Percentiles rank a stretch among this genome's conserved stretches.
Evolutionary conservation across 768 basidiomycete genomes (phyloP).

Genomic region (Pleurotus platypus): DNA sequence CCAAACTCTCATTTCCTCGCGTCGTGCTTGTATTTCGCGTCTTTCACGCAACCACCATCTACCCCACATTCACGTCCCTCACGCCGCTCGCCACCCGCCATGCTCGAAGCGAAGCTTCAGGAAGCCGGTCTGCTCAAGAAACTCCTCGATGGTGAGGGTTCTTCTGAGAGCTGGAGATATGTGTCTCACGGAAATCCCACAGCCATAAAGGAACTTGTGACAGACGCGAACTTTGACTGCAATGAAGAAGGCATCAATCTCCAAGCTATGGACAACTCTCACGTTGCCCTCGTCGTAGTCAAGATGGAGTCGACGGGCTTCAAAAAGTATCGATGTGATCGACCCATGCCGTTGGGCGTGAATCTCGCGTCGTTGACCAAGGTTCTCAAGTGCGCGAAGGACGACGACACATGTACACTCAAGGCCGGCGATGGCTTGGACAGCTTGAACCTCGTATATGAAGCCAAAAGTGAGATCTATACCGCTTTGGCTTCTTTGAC

Average conservation of each 20-base stretch:
- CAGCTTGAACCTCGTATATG: slow-evolving; percentile 82
- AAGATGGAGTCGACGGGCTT: slow-evolving; percentile 79
- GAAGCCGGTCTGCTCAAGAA: slow-evolving; percentile 90
- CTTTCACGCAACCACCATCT: slow-evolving; percentile 4
- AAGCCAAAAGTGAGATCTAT: slow-evolving; percentile 69
- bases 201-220: slow-evolving; percentile 98
- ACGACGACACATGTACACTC: slow-evolving; percentile 88
- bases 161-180: background rate
- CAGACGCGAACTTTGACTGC: slow-evolving; percentile 97
- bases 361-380: slow-evolving; percentile 88
- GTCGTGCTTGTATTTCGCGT: background rate
- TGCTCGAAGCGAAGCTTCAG: slow-evolving; percentile 89
- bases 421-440: slow-evolving; percentile 93
- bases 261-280: slow-evolving; percentile 99
- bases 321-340: slow-evolving; percentile 87
- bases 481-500: slow-evolving; percentile 3
- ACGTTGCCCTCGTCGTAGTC: slow-evolving; percentile 94
- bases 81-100: slow-evolving; percentile 22
- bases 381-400: slow-evolving; percentile 95
- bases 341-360: slow-evolving; percentile 88
- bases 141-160: slow-evolving; percentile 78
- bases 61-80: background rate
- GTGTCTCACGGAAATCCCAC: slow-evolving; percentile 8
- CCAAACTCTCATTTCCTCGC: background rate
- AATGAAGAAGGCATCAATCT: slow-evolving; percentile 92